A percentile compares a stretch with the other conserved stretches of the same genome.
These are phyloP conservation scores for Bassia scoparia DNA, from an alignment of 148 eudicot species.

Conservation along the genomic window DNA sequence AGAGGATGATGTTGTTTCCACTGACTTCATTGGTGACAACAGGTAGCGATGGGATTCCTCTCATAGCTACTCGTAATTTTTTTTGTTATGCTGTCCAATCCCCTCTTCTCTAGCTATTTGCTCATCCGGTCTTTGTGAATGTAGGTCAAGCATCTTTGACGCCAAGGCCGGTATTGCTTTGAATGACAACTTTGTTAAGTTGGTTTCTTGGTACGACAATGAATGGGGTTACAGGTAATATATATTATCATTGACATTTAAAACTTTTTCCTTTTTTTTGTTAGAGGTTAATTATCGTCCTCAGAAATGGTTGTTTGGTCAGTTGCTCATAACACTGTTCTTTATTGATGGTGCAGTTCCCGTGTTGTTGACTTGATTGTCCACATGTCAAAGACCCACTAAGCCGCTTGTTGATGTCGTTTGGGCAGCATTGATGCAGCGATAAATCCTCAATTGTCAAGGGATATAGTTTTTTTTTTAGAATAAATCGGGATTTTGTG, in stretches of 20 bases:
- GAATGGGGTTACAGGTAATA: conserved; percentile 94
- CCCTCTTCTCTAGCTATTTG: background rate
- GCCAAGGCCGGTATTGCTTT: conserved; percentile 92
- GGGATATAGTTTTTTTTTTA: background rate
- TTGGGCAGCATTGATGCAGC: background rate
- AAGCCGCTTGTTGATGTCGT: conserved; percentile 20
- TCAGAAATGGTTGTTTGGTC: background rate
- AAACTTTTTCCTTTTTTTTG: no score
- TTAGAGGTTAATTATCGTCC: background rate
- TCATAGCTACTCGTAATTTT: background rate
- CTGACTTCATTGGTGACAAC: conserved; percentile 66
- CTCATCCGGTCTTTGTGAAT: background rate
- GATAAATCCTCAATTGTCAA: background rate
- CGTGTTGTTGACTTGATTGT: conserved; percentile 76
- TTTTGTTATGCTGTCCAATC: background rate
- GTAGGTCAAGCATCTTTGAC: conserved; percentile 89
- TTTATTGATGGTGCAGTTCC: conserved; percentile 40
- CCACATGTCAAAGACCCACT: conserved; percentile 53
- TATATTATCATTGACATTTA: background rate
- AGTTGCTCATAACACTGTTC: background rate
- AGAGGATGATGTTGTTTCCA: conserved; percentile 68
- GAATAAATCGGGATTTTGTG: conserved; percentile 27
- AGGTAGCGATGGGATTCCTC: conserved; percentile 33
- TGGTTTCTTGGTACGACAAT: conserved; percentile 91
- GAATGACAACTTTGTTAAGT: conserved; percentile 63